These are phyloP conservation scores for Aspergillus sp. DNA, from an alignment of 2,329 filamentous ascomycete genomes.

Conservation along the genomic window DNA sequence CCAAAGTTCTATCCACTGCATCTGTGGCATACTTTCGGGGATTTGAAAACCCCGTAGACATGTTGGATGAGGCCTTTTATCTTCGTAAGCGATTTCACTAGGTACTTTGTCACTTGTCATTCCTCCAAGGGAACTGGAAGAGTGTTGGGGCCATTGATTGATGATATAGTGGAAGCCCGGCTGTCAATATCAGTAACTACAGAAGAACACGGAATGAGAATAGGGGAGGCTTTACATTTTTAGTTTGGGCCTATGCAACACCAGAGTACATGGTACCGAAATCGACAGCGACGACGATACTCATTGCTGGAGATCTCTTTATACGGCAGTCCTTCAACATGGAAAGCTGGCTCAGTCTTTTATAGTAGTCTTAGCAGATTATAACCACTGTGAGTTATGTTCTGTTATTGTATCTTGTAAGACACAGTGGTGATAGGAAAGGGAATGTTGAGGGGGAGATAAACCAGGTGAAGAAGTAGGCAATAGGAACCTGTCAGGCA, in stretches of 20 bases:
- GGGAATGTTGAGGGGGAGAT: too few species aligned
- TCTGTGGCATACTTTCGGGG: conserved; percentile 8
- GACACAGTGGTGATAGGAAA: too few species aligned
- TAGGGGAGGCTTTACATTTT: conserved; percentile 6
- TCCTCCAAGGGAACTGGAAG: conserved; percentile 5
- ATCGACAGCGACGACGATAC: conserved; percentile 16
- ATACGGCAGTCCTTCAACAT: too few species aligned
- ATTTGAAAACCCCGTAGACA: conserved; percentile 16
- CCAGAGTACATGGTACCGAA: conserved; percentile 20
- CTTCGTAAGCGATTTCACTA: conserved; percentile 11
- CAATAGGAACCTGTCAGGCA: too few species aligned
- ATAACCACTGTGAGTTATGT: too few species aligned
- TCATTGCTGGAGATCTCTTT: background rate
- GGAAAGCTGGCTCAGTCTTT: too few species aligned
- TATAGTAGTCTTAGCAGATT: too few species aligned
- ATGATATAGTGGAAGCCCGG: conserved; percentile 12
- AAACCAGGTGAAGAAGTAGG: too few species aligned
- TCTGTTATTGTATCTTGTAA: too few species aligned
- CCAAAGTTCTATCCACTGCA: conserved; percentile 19
- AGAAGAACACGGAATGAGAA: background rate
- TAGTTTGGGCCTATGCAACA: conserved; percentile 15
- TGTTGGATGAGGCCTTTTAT: background rate
- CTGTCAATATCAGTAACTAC: conserved; percentile 5
- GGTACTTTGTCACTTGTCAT: conserved; percentile 18
- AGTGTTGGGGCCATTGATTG: conserved; percentile 12